Evolutionary conservation across 257 asterid species (phyloP), one percentile per base, ranked within the genome.

Genomic region (Gentiana straminea): DNA sequence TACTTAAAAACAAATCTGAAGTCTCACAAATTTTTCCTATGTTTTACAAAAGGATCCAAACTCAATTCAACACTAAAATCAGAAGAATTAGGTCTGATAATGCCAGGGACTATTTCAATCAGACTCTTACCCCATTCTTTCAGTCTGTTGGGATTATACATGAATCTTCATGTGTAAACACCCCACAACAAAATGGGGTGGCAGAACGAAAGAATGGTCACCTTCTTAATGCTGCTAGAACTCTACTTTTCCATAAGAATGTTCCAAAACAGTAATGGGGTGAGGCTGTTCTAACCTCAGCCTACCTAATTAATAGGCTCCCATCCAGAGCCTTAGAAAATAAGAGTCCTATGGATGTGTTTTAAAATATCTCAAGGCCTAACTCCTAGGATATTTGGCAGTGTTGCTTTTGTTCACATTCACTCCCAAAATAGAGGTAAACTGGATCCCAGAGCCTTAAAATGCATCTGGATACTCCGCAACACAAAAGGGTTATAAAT

Each of bases 1-100:
- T 64, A 5, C 35, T 55, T 6, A 64, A 64, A 55, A 37, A 64
- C 13, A 64, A 55, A 52, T 41, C 51, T 4, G 52, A 62, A 8
- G 49, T 50, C n/a, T 4, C 34, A 3, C 0, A 3, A 33, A 9
- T 54, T 10, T 8, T 37, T 55, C 15, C 54, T 2, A 34, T 8
- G 1, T 48, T 64, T 10, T 12, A 0, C 4, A n/a, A 35, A 0
- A 64, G 55, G 63, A 47, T 54, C 9, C 10, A 50, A 33, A 54
- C 5, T 35, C 51, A 61, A 37, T 46, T 48, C 46, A 11, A 5
- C 4, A 5, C 47, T 13, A 13, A 5, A 3, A 12, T 59, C 32
- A 47, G 36, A 46, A 34, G 43, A 35, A 1, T 60, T 13, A 4
- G 39, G 12, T 53, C 33, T 3, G 51, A 66, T n/a, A 59, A 66